phyloP scores from a whole-genome alignment of 371 early-diverging fungal species.

The Choanephora cucurbitarum region DNA sequence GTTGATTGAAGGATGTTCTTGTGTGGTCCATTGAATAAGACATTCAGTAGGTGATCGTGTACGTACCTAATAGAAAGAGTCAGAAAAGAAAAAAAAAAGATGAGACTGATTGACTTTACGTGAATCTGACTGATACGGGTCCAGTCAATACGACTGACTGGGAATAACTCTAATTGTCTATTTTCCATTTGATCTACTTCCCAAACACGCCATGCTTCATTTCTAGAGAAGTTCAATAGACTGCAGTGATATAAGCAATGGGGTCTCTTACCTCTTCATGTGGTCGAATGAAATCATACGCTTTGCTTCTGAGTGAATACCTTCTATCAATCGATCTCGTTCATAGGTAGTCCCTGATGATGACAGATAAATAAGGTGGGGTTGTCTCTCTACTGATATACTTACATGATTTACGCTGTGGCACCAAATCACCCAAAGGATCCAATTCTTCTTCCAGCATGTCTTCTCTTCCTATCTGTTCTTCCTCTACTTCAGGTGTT shows the following conservation, averaged over 20 bases:
- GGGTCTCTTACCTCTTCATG: slow-evolving; percentile 33
- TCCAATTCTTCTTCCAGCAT: no score
- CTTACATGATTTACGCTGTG: no score
- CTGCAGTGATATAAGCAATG: no score
- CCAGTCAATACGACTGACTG: slow-evolving; percentile 71
- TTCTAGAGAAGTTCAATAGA: slow-evolving; percentile 19
- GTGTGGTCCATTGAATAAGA: slow-evolving; percentile 82
- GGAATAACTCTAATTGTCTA: slow-evolving; percentile 52
- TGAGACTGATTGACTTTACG: slow-evolving; percentile 36
- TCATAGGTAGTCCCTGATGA: slow-evolving; percentile 32
- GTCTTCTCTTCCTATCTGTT: no score
- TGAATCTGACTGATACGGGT: slow-evolving; percentile 59
- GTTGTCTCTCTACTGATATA: no score
- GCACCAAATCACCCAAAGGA: no score
- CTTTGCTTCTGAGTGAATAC: slow-evolving; percentile 33
- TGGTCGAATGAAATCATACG: slow-evolving; percentile 19
- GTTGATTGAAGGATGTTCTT: slow-evolving; percentile 82
- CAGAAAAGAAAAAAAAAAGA: no score
- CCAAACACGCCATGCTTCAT: slow-evolving; percentile 36
- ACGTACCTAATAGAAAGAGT: no score
- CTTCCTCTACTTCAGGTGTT: neutral
- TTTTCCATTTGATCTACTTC: slow-evolving; percentile 52
- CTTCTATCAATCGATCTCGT: slow-evolving; percentile 26
- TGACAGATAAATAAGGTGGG: neutral
- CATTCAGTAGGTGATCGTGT: slow-evolving; percentile 70